Percentiles rank a stretch among this genome's conserved stretches.
These are phyloP conservation scores for Eucalyptus camaldulensis DNA, from an alignment of 345 rosid species.

Conservation along the genomic window DNA sequence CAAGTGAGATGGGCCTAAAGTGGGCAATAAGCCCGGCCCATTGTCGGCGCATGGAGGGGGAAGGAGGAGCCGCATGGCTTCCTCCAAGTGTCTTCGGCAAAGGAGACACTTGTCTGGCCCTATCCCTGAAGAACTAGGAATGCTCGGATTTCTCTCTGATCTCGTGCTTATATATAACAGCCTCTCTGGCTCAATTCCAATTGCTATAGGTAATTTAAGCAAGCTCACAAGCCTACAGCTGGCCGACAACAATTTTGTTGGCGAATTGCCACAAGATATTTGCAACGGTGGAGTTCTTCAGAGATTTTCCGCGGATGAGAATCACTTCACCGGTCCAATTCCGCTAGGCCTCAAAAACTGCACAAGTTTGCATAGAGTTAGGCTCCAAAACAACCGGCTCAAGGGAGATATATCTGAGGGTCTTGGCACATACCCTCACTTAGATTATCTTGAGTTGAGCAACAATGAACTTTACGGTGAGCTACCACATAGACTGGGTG, in stretches of 20 bases:
- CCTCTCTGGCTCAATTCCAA: background rate
- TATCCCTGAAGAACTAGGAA: background rate
- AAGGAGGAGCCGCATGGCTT: no score
- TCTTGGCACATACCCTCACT: background rate
- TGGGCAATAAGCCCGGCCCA: no score
- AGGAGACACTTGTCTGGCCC: background rate
- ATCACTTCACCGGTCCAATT: background rate
- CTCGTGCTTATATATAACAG: rapidly evolving
- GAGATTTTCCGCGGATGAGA: rapidly evolving
- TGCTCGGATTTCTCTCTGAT: rapidly evolving
- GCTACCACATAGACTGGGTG: background rate
- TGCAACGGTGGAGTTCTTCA: background rate
- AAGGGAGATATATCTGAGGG: background rate
- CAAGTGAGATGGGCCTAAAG: no score
- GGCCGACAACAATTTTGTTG: background rate
- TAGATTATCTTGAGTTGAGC: background rate
- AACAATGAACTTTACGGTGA: background rate
- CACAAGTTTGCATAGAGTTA: background rate
- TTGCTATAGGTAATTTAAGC: background rate
- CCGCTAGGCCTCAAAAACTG: constrained; percentile 1
- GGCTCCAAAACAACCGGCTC: background rate
- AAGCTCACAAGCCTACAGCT: background rate
- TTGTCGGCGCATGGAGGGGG: no score
- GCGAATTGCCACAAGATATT: background rate
- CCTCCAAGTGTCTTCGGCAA: no score